phyloP scores from a whole-genome alignment of 305 asterid genomes.

The Fraxinus velutina region DNA sequence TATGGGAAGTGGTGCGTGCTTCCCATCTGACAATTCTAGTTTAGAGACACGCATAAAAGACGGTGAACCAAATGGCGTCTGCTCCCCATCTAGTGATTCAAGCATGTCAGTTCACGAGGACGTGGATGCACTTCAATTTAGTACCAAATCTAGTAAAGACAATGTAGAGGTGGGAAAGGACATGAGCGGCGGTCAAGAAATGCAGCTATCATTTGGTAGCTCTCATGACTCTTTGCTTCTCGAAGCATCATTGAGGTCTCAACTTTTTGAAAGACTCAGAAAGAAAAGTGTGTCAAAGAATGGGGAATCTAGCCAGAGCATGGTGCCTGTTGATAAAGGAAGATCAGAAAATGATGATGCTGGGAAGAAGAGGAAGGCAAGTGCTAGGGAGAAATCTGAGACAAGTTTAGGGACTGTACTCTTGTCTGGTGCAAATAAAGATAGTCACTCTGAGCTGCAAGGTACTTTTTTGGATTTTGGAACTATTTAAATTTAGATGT shows the following conservation, averaged over 20 bases:
- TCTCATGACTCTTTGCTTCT: conserved; percentile 45
- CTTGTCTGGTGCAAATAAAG: conserved; percentile 23
- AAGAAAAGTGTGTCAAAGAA: conserved; percentile 33
- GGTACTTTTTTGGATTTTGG: conserved; percentile 22
- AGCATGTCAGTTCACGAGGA: conserved; percentile 34
- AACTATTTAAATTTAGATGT: neutral
- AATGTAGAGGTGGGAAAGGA: conserved; percentile 28
- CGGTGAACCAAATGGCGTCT: neutral
- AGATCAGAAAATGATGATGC: conserved; percentile 24
- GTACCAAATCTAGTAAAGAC: conserved; percentile 25
- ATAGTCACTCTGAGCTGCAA: conserved; percentile 24
- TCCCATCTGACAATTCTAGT: conserved; percentile 24
- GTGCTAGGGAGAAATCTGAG: neutral
- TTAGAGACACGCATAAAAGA: neutral
- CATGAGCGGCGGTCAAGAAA: conserved; percentile 21
- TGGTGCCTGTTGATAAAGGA: conserved; percentile 24
- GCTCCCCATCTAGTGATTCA: conserved; percentile 14
- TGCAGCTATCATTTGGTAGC: conserved; percentile 22
- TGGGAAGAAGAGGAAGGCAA: conserved; percentile 17
- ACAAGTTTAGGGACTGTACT: conserved; percentile 7
- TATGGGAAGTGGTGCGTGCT: conserved; percentile 27
- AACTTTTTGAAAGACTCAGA: conserved; percentile 43
- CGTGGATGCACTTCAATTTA: conserved; percentile 21
- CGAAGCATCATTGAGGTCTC: conserved; percentile 53
- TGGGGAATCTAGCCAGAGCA: conserved; percentile 21